Evolutionary conservation across 1,139 yeast species (phyloP), one percentile per base, ranked within the genome.

Genomic region (Saccharomycopsis phalli): DNA sequence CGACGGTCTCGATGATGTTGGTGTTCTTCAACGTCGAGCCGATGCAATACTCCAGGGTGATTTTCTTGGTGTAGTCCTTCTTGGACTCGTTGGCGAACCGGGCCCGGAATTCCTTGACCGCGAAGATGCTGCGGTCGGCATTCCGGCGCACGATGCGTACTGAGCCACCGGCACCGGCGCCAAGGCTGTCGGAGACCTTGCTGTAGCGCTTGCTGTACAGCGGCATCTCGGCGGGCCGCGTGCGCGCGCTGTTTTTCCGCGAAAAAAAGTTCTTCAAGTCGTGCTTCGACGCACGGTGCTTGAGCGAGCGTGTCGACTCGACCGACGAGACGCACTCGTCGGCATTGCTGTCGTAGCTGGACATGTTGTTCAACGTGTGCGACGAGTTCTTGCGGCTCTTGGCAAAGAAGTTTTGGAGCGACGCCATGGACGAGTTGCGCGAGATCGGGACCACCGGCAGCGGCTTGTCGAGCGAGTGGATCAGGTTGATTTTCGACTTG

Each of bases 91-190:
- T 82, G 25, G 80, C 69, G 53, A 88, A 74, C 48, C 91, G 73
- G 5, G 95, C 81, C 49, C 98, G 69, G 57, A 93, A 93, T 60
- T 93, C 97, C 59, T 93, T 93, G 31, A 93, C 97, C 0, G 99
- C 99, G 65, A 91, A 91, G 1, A 94, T 77, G 44, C 81, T 79
- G 32, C 73, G 69, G 59, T 91, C 97, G 5, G 82, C 69, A 2
- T 91, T 77, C 48, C 97, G 73, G 42, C 75, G 78, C 54, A 93
- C 76, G 41, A 91, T 68, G 46, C 93, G 76, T 13, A 93, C 99
- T 1, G 94, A 81, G 4, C 99, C 99, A 36, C 98, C 99, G 2
- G 98, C 98, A 29, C 99, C 99, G 22, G 94, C 81, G 22, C 98
- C 99, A 50, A 93, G 66, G 47, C 83, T 80, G 50, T 84, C 82